These are phyloP conservation scores for Fusarium siculi DNA, from an alignment of 2,329 filamentous ascomycete genomes.

Conservation along the genomic window DNA sequence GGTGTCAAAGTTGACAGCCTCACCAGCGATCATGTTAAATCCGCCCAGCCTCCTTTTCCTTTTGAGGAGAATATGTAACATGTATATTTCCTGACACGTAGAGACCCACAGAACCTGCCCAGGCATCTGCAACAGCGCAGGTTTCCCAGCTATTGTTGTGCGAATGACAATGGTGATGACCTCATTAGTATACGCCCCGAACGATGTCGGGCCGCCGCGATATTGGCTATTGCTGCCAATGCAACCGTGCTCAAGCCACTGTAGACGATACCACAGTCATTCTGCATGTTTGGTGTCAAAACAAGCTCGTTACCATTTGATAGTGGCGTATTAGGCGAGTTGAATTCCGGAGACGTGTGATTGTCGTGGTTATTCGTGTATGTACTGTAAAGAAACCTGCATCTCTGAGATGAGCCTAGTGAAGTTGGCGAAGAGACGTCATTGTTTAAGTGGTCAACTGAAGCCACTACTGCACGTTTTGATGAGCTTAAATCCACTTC, in stretches of 20 bases:
- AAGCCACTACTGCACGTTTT: constrained; percentile 21
- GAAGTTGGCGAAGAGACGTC: background rate
- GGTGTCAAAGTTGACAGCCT: constrained; percentile 27
- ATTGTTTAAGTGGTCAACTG: background rate
- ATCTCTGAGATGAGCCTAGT: background rate
- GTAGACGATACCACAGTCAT: constrained; percentile 1
- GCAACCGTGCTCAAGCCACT: constrained; percentile 9
- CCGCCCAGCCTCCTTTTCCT: background rate
- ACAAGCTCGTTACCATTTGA: background rate
- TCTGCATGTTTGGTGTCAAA: background rate
- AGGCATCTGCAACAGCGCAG: background rate
- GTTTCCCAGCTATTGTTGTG: background rate
- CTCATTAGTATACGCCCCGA: constrained; percentile 19
- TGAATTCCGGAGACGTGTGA: background rate
- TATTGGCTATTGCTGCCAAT: background rate
- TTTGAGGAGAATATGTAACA: constrained; percentile 8
- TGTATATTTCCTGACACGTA: background rate
- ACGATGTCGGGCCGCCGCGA: constrained; percentile 6
- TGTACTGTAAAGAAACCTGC: constrained; percentile 5
- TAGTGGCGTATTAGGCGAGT: constrained; percentile 1
- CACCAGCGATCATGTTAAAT: background rate
- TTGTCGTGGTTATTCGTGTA: background rate
- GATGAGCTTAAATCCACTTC: constrained; percentile 29
- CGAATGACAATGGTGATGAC: constrained; percentile 21
- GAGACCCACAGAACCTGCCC: constrained; percentile 8